phyloP scores from a whole-genome alignment of 768 basidiomycete genomes.

The Lentinula guzmanii region DNA sequence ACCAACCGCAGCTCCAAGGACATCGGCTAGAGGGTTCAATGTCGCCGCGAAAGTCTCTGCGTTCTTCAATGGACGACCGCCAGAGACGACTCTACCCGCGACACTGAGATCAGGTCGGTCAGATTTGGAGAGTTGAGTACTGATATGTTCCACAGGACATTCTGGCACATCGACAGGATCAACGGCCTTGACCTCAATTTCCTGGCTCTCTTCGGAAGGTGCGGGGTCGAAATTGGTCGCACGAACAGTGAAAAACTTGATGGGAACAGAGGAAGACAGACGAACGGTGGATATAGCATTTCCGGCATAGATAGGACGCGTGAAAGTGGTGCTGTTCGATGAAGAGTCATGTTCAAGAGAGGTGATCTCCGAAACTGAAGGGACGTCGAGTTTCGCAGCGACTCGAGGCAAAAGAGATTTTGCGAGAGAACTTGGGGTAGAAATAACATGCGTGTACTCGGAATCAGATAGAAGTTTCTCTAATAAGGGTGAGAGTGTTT shows the following conservation, averaged over 20 bases:
- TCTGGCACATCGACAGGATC: constrained; percentile 59
- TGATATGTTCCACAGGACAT: constrained; percentile 56
- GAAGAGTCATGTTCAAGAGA: constrained; percentile 68
- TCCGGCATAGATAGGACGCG: constrained; percentile 95
- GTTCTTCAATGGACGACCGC: constrained; percentile 91
- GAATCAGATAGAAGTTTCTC: constrained; percentile 63
- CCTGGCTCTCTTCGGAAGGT: constrained; percentile 38
- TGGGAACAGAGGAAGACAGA: constrained; percentile 63
- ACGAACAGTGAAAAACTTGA: constrained; percentile 95
- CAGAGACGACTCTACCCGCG: constrained; percentile 86
- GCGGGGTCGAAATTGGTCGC: constrained; percentile 84
- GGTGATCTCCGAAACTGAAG: constrained; percentile 88
- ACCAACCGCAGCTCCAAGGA: constrained; percentile 90
- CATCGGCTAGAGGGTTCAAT: constrained; percentile 89
- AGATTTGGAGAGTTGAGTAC: constrained; percentile 78
- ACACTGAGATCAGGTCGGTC: constrained; percentile 89
- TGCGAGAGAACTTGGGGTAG: constrained; percentile 85
- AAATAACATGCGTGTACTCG: constrained; percentile 86
- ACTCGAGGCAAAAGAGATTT: constrained; percentile 93
- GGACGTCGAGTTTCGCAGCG: constrained; percentile 82
- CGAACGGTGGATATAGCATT: constrained; percentile 94
- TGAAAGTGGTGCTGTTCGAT: constrained; percentile 76
- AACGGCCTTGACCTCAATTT: constrained; percentile 55
- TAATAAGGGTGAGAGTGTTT: constrained; percentile 77
- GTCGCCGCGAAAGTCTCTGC: constrained; percentile 86